These are phyloP conservation scores for Eruca vesicaria DNA, from an alignment of 441 rosid genomes.

Conservation along the genomic window DNA sequence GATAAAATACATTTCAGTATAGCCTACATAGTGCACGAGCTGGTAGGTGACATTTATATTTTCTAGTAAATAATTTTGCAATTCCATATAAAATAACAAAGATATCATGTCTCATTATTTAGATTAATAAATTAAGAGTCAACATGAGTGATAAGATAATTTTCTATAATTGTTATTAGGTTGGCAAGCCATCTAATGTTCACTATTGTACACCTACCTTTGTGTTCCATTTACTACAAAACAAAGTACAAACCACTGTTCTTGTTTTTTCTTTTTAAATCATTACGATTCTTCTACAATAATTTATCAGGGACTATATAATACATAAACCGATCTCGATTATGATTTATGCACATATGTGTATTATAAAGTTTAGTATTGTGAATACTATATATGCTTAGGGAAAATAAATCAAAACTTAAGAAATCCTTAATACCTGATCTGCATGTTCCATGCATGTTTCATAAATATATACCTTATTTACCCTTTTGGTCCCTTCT, in stretches of 20 bases:
- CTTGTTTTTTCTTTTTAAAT: background rate
- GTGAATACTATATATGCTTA: too few species aligned
- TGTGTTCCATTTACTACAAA: background rate
- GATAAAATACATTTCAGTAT: background rate
- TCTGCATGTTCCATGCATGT: too few species aligned
- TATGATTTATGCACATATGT: background rate
- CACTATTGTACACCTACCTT: slow-evolving; percentile 6
- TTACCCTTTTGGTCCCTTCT: too few species aligned
- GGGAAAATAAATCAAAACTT: too few species aligned
- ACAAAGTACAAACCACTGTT: background rate
- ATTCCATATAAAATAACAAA: background rate
- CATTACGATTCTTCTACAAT: background rate
- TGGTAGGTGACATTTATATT: background rate
- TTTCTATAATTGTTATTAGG: background rate
- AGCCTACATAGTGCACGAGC: background rate
- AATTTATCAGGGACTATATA: background rate
- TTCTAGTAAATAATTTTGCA: background rate
- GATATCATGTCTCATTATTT: background rate
- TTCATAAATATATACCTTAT: too few species aligned
- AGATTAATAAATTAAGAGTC: background rate
- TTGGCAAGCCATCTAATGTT: slow-evolving; percentile 4
- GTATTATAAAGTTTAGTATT: background rate
- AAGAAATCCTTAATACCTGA: too few species aligned
- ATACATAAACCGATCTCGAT: background rate
- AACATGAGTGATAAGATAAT: background rate